phyloP scores from a whole-genome alignment of 2,329 filamentous ascomycete species.

The Microsporum canis region DNA sequence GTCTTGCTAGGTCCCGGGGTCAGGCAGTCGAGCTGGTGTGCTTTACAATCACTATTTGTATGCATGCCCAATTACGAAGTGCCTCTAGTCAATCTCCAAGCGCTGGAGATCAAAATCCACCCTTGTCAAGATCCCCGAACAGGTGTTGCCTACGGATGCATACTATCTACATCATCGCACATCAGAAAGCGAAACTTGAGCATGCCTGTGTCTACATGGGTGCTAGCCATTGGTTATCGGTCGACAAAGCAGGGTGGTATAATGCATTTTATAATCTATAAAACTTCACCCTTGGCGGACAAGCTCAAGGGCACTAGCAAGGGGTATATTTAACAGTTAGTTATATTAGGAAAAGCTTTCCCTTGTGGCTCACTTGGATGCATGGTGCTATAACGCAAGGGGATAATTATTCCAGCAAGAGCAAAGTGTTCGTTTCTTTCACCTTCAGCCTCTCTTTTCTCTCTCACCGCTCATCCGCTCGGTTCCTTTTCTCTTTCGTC shows the following conservation, averaged over 20 bases:
- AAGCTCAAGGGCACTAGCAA: neutral
- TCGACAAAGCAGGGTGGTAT: neutral
- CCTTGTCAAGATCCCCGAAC: neutral
- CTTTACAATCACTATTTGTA: neutral
- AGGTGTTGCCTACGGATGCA: neutral
- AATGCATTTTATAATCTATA: neutral
- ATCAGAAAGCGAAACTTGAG: neutral
- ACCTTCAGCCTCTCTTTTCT: neutral
- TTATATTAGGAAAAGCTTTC: neutral
- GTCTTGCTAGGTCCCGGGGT: neutral
- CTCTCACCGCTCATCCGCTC: no score
- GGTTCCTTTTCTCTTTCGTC: no score
- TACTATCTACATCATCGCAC: neutral
- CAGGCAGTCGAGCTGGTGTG: neutral
- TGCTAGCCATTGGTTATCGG: neutral
- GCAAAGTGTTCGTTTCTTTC: neutral
- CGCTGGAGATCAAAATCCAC: neutral
- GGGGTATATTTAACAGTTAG: neutral
- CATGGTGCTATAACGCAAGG: neutral
- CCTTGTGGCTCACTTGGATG: neutral
- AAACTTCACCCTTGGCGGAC: neutral
- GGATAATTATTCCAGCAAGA: neutral
- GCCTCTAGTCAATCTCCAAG: neutral
- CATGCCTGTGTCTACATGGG: neutral
- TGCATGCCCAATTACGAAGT: neutral